Evolutionary conservation across 2,329 filamentous ascomycete species (phyloP).

Genomic region (Ophiostoma himal-ulmi): DNA sequence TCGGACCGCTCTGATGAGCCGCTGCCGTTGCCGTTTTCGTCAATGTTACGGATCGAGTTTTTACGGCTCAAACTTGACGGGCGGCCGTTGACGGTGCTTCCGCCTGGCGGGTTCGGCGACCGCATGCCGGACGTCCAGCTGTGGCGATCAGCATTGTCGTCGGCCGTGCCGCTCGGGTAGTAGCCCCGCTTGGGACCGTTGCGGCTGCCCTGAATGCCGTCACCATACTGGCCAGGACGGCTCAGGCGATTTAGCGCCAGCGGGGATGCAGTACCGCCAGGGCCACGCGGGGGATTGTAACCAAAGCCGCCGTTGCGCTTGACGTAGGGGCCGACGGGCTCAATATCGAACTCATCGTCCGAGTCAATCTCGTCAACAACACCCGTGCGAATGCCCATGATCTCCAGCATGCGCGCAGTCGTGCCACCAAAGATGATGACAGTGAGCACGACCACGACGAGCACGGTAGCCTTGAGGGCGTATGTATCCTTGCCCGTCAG

Average conservation of each 20-base stretch:
- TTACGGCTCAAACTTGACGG: conserved; percentile 50
- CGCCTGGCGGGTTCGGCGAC: conserved; percentile 40
- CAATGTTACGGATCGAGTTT: conserved; percentile 35
- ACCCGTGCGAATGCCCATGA: conserved; percentile 89
- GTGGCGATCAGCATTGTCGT: conserved; percentile 31
- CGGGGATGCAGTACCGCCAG: conserved; percentile 43
- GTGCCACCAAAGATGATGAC: conserved; percentile 99
- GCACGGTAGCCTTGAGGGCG: conserved; percentile 85
- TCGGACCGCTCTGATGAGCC: conserved; percentile 53
- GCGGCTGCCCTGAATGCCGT: conserved; percentile 20
- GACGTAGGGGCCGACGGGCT: conserved; percentile 67
- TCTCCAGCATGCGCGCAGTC: conserved; percentile 95
- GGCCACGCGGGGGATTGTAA: conserved; percentile 62
- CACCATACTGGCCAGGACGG: conserved; percentile 25
- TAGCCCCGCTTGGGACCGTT: conserved; percentile 27
- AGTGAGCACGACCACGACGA: conserved; percentile 93
- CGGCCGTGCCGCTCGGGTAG: conserved; percentile 23
- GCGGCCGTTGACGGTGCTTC: conserved; percentile 29
- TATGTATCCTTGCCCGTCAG: conserved; percentile 75
- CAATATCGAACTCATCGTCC: conserved; percentile 98
- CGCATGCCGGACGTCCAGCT: conserved; percentile 51
- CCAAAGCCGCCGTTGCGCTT: conserved; percentile 78
- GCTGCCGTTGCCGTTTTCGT: conserved; percentile 28
- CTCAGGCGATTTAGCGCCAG: conserved; percentile 48
- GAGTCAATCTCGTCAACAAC: conserved; percentile 96